These are phyloP conservation scores for Scheffersomyces illinoinensis DNA, from an alignment of 1,139 yeast genomes.

Conservation along the genomic window DNA sequence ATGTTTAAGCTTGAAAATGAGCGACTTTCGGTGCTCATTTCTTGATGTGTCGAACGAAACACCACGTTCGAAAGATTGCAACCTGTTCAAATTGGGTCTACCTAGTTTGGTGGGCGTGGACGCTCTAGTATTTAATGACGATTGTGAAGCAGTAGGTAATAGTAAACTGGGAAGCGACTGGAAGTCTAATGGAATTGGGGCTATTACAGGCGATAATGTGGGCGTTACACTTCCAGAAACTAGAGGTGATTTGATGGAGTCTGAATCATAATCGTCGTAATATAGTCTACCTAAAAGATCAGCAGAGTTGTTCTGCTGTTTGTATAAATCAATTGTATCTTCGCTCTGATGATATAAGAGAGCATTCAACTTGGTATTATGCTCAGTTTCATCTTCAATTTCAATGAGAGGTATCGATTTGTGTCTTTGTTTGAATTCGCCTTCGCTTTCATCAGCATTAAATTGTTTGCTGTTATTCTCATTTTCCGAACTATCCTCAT, in stretches of 20 bases:
- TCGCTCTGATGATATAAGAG: conserved; percentile 40
- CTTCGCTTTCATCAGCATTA: neutral
- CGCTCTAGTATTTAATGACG: neutral
- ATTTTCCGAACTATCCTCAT: neutral
- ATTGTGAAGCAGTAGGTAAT: neutral
- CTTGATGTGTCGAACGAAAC: conserved; percentile 54
- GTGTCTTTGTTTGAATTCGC: conserved; percentile 1
- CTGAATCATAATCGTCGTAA: conserved; percentile 47
- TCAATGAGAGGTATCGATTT: conserved; percentile 2
- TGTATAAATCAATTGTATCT: conserved; percentile 44
- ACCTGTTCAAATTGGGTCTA: neutral
- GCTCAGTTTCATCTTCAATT: conserved; percentile 27
- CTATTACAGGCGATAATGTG: conserved; percentile 15
- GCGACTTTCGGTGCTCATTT: conserved; percentile 42
- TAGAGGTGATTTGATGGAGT: conserved; percentile 23
- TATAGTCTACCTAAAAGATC: conserved; percentile 47
- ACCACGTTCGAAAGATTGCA: conserved; percentile 27
- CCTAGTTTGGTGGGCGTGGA: neutral
- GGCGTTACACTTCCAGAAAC: conserved; percentile 18
- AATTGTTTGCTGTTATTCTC: neutral
- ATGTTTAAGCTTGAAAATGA: conserved; percentile 58
- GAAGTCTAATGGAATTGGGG: neutral
- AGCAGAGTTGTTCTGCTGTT: conserved; percentile 38
- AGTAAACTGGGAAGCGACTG: neutral
- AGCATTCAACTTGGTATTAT: conserved; percentile 43